phyloP scores from a whole-genome alignment of 2,329 filamentous ascomycete species.

The Aspergillus hortae region DNA sequence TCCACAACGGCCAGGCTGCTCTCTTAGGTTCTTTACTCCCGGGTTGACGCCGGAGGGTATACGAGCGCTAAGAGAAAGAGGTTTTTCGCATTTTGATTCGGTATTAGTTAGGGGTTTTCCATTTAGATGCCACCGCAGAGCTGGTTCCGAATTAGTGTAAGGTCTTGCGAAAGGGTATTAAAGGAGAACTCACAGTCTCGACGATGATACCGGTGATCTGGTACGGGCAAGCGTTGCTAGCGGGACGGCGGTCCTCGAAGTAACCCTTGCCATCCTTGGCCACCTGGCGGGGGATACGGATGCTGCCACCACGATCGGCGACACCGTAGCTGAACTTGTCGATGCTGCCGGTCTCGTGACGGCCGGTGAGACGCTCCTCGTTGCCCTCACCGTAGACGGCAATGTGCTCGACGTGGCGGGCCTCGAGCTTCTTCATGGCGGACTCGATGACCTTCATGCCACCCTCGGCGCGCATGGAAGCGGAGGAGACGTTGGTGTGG shows the following conservation, averaged over 20 bases:
- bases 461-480: constrained; percentile 82
- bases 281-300: constrained; percentile 83
- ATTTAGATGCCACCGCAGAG: constrained; percentile 41
- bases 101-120: constrained; percentile 2
- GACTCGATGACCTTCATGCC: constrained; percentile 95
- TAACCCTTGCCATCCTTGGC: constrained; percentile 90
- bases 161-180: too few relatives aligned
- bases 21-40: constrained; percentile 30
- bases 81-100: constrained; percentile 18
- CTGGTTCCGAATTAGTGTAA: constrained; percentile 17
- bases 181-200: constrained; percentile 54
- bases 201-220: constrained; percentile 78
- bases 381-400: constrained; percentile 95
- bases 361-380: constrained; percentile 86
- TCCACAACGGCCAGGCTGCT: constrained; percentile 32
- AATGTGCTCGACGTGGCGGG: constrained; percentile 78
- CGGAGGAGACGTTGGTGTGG: constrained; percentile 90
- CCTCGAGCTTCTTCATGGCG: constrained; percentile 77
- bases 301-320: constrained; percentile 90
- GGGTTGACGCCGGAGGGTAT: constrained; percentile 39
- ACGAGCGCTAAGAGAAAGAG: constrained; percentile 35
- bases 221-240: constrained; percentile 85
- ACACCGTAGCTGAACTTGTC: constrained; percentile 93
- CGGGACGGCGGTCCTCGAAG: constrained; percentile 81
- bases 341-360: constrained; percentile 90